These are phyloP conservation scores for Fusarium duplospermum DNA, from an alignment of 2,329 filamentous ascomycete species.

Conservation along the genomic window DNA sequence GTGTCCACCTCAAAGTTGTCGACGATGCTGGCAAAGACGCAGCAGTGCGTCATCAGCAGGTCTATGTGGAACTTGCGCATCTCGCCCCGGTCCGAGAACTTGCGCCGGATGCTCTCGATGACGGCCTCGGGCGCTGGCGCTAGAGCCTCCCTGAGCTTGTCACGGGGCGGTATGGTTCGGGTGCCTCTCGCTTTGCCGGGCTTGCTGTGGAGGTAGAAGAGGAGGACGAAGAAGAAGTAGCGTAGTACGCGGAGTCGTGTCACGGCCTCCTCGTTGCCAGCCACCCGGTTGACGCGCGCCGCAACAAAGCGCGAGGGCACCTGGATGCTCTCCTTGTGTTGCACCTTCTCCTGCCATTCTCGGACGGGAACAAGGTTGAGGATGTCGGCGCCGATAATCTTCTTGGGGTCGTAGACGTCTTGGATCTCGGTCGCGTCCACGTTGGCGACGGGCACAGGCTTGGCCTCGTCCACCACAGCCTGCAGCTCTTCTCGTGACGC, in stretches of 20 bases:
- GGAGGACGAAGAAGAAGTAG: constrained; percentile 68
- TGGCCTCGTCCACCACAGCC: constrained; percentile 72
- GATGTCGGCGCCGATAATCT: constrained; percentile 75
- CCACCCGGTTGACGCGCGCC: constrained; percentile 66
- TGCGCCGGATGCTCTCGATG: constrained; percentile 74
- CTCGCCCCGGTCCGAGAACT: constrained; percentile 72
- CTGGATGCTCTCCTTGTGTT: constrained; percentile 66
- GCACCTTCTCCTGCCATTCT: constrained; percentile 79
- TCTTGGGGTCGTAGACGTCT: constrained; percentile 77
- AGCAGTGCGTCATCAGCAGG: constrained; percentile 78
- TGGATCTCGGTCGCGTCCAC: constrained; percentile 73
- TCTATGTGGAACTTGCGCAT: constrained; percentile 80
- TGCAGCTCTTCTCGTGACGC: constrained; percentile 74
- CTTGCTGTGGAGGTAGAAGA: constrained; percentile 62
- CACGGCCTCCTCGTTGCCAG: constrained; percentile 64
- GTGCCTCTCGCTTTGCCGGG: constrained; percentile 60
- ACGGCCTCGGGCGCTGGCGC: constrained; percentile 70
- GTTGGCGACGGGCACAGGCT: constrained; percentile 80
- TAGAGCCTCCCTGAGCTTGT: constrained; percentile 69
- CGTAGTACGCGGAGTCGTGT: constrained; percentile 68
- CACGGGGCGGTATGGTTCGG: constrained; percentile 67
- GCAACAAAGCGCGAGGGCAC: constrained; percentile 74
- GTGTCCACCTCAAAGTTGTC: constrained; percentile 81
- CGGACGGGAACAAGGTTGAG: constrained; percentile 75
- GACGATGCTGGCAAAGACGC: constrained; percentile 76